phyloP scores from a whole-genome alignment of 73 alveolate genomes.

The Paramecium sonneborni region DNA sequence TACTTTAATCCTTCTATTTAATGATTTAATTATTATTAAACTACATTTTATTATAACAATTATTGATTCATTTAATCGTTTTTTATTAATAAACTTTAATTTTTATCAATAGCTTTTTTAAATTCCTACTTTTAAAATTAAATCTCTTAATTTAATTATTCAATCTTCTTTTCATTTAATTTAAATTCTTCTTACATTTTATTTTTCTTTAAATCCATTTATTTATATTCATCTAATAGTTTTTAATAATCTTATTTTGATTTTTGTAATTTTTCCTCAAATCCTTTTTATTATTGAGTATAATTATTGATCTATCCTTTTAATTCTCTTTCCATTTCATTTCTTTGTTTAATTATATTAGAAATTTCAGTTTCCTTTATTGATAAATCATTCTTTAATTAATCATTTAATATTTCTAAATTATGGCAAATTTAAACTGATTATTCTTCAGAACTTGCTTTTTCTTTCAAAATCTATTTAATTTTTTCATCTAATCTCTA shows the following conservation, averaged over 20 bases:
- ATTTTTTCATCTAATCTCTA: conserved; percentile 13
- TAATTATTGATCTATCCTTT: background rate
- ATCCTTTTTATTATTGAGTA: background rate
- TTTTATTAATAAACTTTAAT: background rate
- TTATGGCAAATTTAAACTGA: background rate
- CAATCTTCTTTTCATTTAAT: background rate
- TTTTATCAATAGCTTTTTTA: background rate
- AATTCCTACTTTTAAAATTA: background rate
- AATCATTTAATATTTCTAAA: background rate
- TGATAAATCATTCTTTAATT: background rate
- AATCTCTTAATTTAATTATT: background rate
- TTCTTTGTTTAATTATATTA: background rate
- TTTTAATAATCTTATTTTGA: conserved; percentile 9
- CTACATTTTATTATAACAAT: background rate
- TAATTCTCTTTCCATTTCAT: conserved; percentile 19
- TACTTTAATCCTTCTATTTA: background rate
- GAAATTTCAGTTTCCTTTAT: background rate
- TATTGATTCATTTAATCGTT: background rate
- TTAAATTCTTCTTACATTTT: conserved; percentile 11
- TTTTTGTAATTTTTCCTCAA: background rate
- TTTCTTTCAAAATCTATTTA: background rate
- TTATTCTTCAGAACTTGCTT: background rate
- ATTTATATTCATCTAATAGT: conserved; percentile 6
- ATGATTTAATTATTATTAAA: background rate
- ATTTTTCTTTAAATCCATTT: background rate